Conservation (phyloP, 2,329 filamentous ascomycete species). For the Botrytis hyacinthi region DNA sequence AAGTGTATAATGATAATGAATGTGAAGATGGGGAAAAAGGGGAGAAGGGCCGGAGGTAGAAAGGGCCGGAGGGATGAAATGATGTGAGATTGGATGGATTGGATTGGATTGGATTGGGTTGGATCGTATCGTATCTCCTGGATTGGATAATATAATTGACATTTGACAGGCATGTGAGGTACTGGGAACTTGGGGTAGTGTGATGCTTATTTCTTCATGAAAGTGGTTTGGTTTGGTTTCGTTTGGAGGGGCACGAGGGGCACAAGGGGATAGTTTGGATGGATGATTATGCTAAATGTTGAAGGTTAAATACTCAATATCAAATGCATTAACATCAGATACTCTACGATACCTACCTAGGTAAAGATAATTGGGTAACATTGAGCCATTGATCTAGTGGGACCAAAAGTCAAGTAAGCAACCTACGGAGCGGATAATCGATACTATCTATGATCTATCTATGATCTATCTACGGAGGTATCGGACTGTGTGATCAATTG, state of each 20-base stretch:
- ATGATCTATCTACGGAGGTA: not conserved
- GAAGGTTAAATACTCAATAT: not conserved
- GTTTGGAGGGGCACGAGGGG: no score
- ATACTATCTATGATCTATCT: not conserved
- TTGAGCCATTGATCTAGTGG: not conserved
- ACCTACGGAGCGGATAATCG: not conserved
- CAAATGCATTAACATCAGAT: not conserved
- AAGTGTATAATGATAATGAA: slow-evolving; percentile 11
- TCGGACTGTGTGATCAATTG: not conserved
- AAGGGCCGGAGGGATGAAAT: not conserved
- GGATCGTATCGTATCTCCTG: not conserved
- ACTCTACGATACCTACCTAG: not conserved
- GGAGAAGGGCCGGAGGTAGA: not conserved
- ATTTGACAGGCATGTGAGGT: not conserved
- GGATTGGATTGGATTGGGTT: no score
- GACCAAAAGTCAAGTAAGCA: not conserved
- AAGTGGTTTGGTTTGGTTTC: not conserved
- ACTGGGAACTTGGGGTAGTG: not conserved
- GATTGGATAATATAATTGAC: not conserved
- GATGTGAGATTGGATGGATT: not conserved
- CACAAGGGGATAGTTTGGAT: not conserved
- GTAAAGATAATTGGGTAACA: not conserved
- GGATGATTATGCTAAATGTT: not conserved
- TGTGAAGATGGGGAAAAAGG: not conserved
- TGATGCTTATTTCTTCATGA: not conserved